A percentile compares a stretch with the other conserved stretches of the same genome.
Evolutionary conservation across 2,329 filamentous ascomycete species (phyloP).

Genomic region (Trichophyton verrucosum): DNA sequence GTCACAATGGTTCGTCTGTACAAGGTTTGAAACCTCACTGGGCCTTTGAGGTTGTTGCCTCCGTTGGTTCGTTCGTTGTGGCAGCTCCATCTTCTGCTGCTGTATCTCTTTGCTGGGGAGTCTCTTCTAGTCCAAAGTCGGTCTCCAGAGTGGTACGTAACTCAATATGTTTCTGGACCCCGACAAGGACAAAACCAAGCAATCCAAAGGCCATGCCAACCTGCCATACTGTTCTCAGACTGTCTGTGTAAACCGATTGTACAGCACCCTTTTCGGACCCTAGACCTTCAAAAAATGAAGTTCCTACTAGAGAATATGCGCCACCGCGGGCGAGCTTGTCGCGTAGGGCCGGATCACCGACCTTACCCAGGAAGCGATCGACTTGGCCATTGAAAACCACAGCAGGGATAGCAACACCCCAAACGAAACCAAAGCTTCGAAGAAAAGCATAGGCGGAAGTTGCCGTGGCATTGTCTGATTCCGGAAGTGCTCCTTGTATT

Average conservation of each 20-base stretch:
- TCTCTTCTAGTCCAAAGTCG: conserved; percentile 7
- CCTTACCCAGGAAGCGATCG: conserved; percentile 1
- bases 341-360: neutral
- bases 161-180: conserved; percentile 3
- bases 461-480: conserved; percentile 18
- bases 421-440: conserved; percentile 22
- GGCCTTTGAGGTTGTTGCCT: neutral
- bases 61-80: neutral
- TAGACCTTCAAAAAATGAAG: neutral
- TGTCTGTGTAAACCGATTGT: neutral
- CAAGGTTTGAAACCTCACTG: neutral
- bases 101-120: neutral
- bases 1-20: neutral
- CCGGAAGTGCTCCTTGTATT: conserved; percentile 19
- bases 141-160: conserved; percentile 6
- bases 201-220: conserved; percentile 5
- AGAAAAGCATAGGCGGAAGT: conserved; percentile 21
- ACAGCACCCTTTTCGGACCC: neutral
- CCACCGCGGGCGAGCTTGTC: neutral
- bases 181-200: conserved; percentile 8
- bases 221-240: conserved; percentile 3
- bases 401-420: conserved; percentile 20
- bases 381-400: conserved; percentile 23
- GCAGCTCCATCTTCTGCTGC: neutral
- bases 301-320: neutral